A percentile compares a stretch with the other conserved stretches of the same genome.
Conservation (phyloP, 306 rosid genomes). For the Alnus glutinosa region DNA sequence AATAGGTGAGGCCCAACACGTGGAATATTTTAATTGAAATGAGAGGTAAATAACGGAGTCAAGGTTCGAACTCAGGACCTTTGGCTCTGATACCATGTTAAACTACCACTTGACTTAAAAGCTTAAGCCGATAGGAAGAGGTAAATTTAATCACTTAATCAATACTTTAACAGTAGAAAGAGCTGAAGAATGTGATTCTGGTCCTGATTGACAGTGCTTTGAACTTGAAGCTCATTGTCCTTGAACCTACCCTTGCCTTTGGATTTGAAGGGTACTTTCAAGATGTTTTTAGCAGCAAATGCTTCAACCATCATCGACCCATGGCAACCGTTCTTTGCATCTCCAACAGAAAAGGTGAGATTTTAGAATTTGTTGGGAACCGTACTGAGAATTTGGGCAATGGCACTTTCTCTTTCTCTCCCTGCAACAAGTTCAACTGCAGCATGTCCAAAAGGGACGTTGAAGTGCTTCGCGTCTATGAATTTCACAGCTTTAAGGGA, state of each 20-base stretch:
- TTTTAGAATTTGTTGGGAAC: constrained; percentile 54
- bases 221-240: constrained; percentile 59
- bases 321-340: constrained; percentile 86
- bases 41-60: no score
- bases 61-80: no score
- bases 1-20: no score
- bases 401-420: constrained; percentile 88
- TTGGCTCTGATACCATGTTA: no score
- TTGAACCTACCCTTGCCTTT: constrained; percentile 69
- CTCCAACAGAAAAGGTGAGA: constrained; percentile 73
- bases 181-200: constrained; percentile 87
- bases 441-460: constrained; percentile 59
- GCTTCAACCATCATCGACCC: constrained; percentile 96
- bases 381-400: constrained; percentile 80
- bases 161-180: no score
- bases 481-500: constrained; percentile 85
- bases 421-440: constrained; percentile 95
- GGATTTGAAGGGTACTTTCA: constrained; percentile 78
- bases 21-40: no score
- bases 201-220: constrained; percentile 64
- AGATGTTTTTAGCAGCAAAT: constrained; percentile 70
- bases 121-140: no score
- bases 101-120: no score
- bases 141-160: no score
- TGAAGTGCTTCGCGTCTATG: constrained; percentile 66